Evolutionary conservation across 805 yeast species (phyloP), one percentile per base, ranked within the genome.

Genomic region (Candida ovalis): DNA sequence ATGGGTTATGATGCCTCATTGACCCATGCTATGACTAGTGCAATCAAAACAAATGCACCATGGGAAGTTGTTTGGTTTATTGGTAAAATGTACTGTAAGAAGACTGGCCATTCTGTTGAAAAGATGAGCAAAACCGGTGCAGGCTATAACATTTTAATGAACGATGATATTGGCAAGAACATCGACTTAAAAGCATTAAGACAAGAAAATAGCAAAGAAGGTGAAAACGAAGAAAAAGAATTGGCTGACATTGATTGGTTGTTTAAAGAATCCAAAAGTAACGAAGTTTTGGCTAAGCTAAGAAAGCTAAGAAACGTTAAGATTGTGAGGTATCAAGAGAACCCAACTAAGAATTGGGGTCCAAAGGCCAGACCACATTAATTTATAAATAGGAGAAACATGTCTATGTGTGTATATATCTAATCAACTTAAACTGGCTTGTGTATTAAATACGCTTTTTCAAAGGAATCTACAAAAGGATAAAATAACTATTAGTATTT

Each of bases 291-390:
- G 50, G 74, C 71, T 18, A 74, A 71, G 43, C 69, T 90, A 47
- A 81, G 80, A 56, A 72, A 68, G 47, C 70, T 88, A 46, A 76
- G 97, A 59, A 82, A 79, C 53, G 75, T 88, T 49, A 89, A 89
- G 67, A 80, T 92, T 62, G 89, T 89, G 13, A 76, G 97, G 58
- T 92, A 77, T 67, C 99, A 91, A 64, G 90, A 83, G 61, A 92
- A 91, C 61, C 99, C 99, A 15, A 78, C 89, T 1, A 88, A 87
- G 63, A 84, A 88, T 64, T 94, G 99, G 99, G 99, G 99, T 1
- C 99, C 98, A 15, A 57, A 56, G 38, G 81, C 96, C 3, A 82
- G 86, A 60, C 95, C 96, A 19, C 67, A 67, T 40, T 62, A 52
- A 33, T 48, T 42, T 45, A 18, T 32, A 40, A 30, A 25, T 25